These are phyloP conservation scores for Sanguinoderma infundibulare DNA, from an alignment of 1,284 basidiomycete genomes.

Conservation along the genomic window DNA sequence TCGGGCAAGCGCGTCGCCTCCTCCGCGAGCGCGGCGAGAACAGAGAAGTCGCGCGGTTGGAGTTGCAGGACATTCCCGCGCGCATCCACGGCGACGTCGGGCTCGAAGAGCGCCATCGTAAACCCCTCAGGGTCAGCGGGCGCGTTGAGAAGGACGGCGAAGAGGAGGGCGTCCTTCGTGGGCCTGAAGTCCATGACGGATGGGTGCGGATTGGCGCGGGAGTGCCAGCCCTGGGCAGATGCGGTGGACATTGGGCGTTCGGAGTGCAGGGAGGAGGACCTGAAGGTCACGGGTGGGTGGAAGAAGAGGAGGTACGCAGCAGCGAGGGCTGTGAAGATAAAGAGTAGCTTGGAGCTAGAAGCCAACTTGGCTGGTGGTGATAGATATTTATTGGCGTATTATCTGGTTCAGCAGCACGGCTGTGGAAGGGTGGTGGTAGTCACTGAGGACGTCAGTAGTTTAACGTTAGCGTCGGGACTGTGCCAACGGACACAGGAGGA, in stretches of 20 bases:
- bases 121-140: conserved; percentile 46
- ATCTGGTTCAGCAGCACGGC: background rate
- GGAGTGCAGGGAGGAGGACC: background rate
- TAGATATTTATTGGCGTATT: background rate
- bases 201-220: conserved; percentile 38
- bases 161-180: conserved; percentile 36
- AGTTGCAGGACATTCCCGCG: conserved; percentile 42
- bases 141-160: conserved; percentile 44
- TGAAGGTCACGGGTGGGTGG: conserved; percentile 1
- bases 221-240: conserved; percentile 38
- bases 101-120: conserved; percentile 47
- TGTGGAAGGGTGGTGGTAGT: background rate
- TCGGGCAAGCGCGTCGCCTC: conserved; percentile 31
- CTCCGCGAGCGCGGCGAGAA: conserved; percentile 38
- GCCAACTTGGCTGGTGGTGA: conserved; percentile 16
- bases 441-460: background rate
- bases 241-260: conserved; percentile 9
- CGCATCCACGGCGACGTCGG: conserved; percentile 45
- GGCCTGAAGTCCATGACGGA: conserved; percentile 40
- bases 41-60: conserved; percentile 38
- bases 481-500: background rate
- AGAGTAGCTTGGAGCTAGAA: conserved; percentile 7
- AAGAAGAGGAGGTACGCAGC: conserved; percentile 20
- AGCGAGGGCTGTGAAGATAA: conserved; percentile 17
- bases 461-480: background rate